phyloP scores from a whole-genome alignment of 495 filamentous ascomycete genomes.

The Lepraria neglecta region DNA sequence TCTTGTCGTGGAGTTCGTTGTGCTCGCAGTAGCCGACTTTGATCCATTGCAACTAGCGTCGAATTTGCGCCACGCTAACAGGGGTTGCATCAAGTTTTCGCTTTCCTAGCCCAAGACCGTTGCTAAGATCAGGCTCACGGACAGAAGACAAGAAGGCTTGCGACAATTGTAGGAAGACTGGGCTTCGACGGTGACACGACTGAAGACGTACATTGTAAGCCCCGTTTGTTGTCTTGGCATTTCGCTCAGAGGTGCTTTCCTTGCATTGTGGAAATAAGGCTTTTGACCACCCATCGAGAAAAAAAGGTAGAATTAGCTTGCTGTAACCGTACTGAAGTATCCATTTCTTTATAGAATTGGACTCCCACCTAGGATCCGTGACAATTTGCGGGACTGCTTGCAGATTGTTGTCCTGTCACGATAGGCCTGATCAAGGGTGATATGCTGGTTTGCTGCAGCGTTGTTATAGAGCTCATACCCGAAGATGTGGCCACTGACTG shows the following conservation, averaged over 20 bases:
- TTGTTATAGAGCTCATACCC: no score
- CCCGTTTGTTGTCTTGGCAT: neutral
- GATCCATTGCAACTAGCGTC: constrained; percentile 4
- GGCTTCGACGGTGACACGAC: neutral
- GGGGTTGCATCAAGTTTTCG: neutral
- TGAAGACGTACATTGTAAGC: neutral
- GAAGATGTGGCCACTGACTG: no score
- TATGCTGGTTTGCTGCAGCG: no score
- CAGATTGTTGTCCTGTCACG: no score
- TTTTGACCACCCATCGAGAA: neutral
- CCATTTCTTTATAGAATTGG: no score
- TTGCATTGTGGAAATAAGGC: neutral
- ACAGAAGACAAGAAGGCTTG: neutral
- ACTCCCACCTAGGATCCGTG: no score
- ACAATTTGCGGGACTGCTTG: no score
- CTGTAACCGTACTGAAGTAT: no score
- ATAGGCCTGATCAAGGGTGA: no score
- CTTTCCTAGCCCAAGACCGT: neutral
- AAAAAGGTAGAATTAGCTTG: neutral
- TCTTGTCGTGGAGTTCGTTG: neutral
- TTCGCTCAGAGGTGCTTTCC: neutral
- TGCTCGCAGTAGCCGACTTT: neutral
- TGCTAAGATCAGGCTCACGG: neutral
- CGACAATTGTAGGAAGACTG: neutral
- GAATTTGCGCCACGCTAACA: neutral